These are phyloP conservation scores for Fusarium citri DNA, from an alignment of 2,329 filamentous ascomycete species.

Conservation along the genomic window DNA sequence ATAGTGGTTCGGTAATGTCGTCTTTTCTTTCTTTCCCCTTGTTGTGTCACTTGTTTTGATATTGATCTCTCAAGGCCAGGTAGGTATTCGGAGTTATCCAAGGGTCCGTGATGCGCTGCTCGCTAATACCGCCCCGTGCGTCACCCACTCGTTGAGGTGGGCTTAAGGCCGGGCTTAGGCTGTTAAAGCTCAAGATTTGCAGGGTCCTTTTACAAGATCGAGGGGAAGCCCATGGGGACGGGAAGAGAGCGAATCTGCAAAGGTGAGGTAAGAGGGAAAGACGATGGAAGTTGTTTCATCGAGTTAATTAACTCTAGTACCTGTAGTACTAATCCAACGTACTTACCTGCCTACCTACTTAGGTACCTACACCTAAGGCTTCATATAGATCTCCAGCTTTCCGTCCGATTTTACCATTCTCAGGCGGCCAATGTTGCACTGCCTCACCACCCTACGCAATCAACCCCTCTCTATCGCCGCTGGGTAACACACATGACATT, in stretches of 20 bases:
- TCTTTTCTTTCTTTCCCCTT: background rate
- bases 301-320: background rate
- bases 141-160: constrained; percentile 36
- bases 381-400: background rate
- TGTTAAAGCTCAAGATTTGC: constrained; percentile 21
- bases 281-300: background rate
- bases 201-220: constrained; percentile 23
- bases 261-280: background rate
- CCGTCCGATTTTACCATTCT: background rate
- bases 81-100: constrained; percentile 21
- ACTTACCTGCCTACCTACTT: background rate
- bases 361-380: background rate
- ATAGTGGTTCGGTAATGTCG: background rate
- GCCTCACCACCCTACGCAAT: constrained; percentile 47
- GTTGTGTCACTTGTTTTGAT: background rate
- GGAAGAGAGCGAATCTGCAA: background rate
- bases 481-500: constrained; percentile 33
- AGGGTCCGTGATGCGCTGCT: constrained; percentile 36
- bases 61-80: background rate
- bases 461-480: constrained; percentile 38
- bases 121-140: constrained; percentile 39
- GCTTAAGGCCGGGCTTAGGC: constrained; percentile 7
- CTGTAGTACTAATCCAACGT: too few relatives aligned
- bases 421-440: constrained; percentile 41
- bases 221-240: background rate